Evolutionary conservation across 148 eudicot genomes (phyloP).

Genomic region (Diospyros kaki): DNA sequence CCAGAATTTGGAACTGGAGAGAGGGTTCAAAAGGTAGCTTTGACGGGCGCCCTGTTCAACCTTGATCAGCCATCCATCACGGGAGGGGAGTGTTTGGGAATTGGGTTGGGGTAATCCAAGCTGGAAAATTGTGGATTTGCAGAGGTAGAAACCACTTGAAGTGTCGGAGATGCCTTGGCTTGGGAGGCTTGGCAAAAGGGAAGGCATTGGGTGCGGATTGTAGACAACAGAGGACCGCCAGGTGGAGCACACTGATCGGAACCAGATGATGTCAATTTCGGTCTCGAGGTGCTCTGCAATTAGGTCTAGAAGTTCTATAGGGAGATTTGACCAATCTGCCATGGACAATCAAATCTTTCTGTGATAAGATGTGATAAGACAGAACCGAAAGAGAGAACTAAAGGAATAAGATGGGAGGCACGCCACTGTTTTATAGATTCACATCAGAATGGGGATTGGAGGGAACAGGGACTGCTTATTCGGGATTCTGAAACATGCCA

Average conservation of each 20-base stretch:
- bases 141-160: conserved; percentile 55
- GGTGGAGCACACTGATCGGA: conserved; percentile 65
- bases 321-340: conserved; percentile 73
- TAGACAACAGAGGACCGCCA: conserved; percentile 43
- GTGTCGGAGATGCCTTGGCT: conserved; percentile 39
- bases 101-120: conserved; percentile 16
- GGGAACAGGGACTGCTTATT: too few relatives aligned
- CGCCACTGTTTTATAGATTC: too few relatives aligned
- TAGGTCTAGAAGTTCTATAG: conserved; percentile 49
- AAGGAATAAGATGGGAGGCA: too few relatives aligned
- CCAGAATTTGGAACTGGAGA: conserved; percentile 33
- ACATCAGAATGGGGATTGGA: too few relatives aligned
- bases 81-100: conserved; percentile 13
- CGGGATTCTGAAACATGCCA: conserved; percentile 35
- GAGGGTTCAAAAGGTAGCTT: conserved; percentile 44
- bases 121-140: conserved; percentile 43
- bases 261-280: conserved; percentile 44
- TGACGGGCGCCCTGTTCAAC: conserved; percentile 40
- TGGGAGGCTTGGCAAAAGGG: conserved; percentile 44
- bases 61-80: conserved; percentile 56
- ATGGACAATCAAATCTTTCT: conserved; percentile 9
- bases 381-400: too few relatives aligned
- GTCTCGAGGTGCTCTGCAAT: conserved; percentile 42
- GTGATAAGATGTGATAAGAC: too few relatives aligned
- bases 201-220: conserved; percentile 8